A percentile compares a stretch with the other conserved stretches of the same genome.
Conservation (phyloP, 1,284 basidiomycete species). For the Agroathelia rolfsii region DNA sequence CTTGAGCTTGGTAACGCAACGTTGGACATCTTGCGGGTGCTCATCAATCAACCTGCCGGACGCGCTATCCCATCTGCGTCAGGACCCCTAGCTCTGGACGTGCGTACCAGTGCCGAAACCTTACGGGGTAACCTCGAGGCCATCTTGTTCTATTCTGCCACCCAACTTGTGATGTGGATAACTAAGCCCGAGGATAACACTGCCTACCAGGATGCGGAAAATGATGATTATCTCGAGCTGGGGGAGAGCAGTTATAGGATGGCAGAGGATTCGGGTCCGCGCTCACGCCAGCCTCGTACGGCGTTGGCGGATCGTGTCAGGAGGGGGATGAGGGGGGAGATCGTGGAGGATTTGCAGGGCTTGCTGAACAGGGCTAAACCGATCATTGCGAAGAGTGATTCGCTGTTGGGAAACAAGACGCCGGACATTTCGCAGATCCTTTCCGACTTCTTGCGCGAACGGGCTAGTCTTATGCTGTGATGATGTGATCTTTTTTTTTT, state of each 20-base stretch:
- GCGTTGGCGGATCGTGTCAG: conserved; percentile 54
- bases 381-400: conserved; percentile 44
- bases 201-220: conserved; percentile 29
- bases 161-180: conserved; percentile 71
- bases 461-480: too few relatives aligned
- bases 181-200: conserved; percentile 56
- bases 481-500: too few relatives aligned
- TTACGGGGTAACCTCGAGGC: conserved; percentile 58
- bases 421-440: too few relatives aligned
- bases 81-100: conserved; percentile 35
- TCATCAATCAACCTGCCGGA: conserved; percentile 45
- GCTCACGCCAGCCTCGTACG: conserved; percentile 37
- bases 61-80: conserved; percentile 33
- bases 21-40: conserved; percentile 55
- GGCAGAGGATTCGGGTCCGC: conserved; percentile 34
- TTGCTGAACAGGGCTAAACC: conserved; percentile 57
- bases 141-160: conserved; percentile 63
- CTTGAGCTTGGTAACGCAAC: conserved; percentile 68
- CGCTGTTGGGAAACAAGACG: conserved; percentile 30
- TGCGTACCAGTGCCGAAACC: conserved; percentile 42
- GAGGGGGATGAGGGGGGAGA: conserved; percentile 68
- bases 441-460: too few relatives aligned
- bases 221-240: conserved; percentile 20
- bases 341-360: conserved; percentile 61
- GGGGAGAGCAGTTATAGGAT: conserved; percentile 17